These are phyloP conservation scores for Fennellomyces sp. DNA, from an alignment of 371 early-diverging fungal species.

Conservation along the genomic window DNA sequence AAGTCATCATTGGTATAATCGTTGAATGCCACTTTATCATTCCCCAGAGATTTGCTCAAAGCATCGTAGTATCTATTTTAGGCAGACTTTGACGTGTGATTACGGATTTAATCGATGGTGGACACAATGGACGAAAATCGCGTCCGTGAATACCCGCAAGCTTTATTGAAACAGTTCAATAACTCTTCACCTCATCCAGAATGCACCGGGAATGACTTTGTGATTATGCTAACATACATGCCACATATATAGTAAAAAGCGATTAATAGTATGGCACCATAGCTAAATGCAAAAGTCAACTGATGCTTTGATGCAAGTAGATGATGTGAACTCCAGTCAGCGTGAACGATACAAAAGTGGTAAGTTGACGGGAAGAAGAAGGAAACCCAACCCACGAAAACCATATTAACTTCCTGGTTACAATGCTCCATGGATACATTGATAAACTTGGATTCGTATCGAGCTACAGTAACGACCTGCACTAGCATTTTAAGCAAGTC, in stretches of 20 bases:
- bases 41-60: too few species aligned
- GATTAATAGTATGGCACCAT: background rate
- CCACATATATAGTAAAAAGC: background rate
- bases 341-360: too few species aligned
- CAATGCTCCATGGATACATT: background rate
- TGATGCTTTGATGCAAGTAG: slow-evolving; percentile 4
- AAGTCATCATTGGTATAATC: too few species aligned
- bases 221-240: background rate
- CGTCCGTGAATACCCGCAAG: slow-evolving; percentile 6
- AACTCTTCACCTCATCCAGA: background rate
- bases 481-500: background rate
- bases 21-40: too few species aligned
- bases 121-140: background rate
- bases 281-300: background rate
- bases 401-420: background rate
- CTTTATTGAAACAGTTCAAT: background rate
- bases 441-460: slow-evolving; percentile 1
- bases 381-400: background rate
- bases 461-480: background rate
- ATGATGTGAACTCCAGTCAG: background rate
- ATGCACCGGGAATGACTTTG: background rate
- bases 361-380: background rate
- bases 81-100: too few species aligned
- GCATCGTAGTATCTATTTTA: too few species aligned
- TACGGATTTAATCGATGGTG: too few species aligned